Base-by-base conservation (phyloP, 2,329 filamentous ascomycete genomes). In the Ophidiomyces ophidiicola region DNA sequence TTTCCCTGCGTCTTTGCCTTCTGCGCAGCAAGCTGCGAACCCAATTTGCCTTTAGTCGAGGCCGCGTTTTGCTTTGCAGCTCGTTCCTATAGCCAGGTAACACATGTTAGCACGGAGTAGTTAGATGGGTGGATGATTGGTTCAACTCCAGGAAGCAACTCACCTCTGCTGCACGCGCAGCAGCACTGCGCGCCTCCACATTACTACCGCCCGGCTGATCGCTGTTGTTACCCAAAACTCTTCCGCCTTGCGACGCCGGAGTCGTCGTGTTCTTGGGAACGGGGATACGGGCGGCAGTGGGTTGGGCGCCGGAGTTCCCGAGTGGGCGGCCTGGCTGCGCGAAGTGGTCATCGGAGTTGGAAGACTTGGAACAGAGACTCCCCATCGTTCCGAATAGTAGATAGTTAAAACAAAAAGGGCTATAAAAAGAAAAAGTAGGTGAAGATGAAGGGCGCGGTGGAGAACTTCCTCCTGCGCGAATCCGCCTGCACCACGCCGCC, bases 101-200 rank as follows among this genome's bases (percentile, higher is more conserved):
- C 15, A 21, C 30, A 15, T 5, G 17, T 38, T 38, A 38, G 12
- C 21, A 23, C 5, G n/a, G 28, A n/a, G 28, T 8, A 5, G 12
- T 3, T 17, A 11, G 6, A 21, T 17, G 32, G 32, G 18, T 12
- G 7, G 19, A 18, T 35, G n/a, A n/a, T n/a, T n/a, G n/a, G n/a
- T n/a, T n/a, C 14, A 21, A 18, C 17, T 11, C 17, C 12, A 21
- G 3, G 5, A 26, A 17, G 8, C 17, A 48, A 65, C 76, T 56
- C 59, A 92, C 86, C 78, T 92, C 82, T 44, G 87, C 87, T 37
- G 86, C 87, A 48, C 76, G 73, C 0, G 84, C 85, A 3, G 87
- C 87, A 44, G 76, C 82, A 40, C 68, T 70, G 43, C 79, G 71
- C 23, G 84, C 79, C 55, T 87, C 78, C 14, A 67, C 66, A 2